Percentiles rank a stretch among this genome's conserved stretches.
Conservation (phyloP, 73 alveolate genomes). For the Tetrahymena borealis region DNA sequence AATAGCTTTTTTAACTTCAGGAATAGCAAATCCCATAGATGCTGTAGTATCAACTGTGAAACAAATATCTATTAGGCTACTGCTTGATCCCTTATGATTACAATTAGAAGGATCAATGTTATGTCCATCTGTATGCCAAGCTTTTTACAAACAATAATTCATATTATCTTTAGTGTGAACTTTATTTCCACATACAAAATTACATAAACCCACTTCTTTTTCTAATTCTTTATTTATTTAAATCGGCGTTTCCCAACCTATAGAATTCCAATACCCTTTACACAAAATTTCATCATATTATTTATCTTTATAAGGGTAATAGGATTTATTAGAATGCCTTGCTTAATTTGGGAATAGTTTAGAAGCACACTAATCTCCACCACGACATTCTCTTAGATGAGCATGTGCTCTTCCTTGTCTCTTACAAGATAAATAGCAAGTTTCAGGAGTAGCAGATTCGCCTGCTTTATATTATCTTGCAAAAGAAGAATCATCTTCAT, state of each 20-base stretch:
- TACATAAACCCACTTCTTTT: background rate
- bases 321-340: background rate
- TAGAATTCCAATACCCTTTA: background rate
- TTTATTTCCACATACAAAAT: background rate
- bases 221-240: background rate
- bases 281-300: conserved; percentile 27
- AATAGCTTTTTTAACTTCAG: background rate
- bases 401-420: conserved; percentile 37
- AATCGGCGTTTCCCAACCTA: conserved; percentile 10
- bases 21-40: conserved; percentile 1
- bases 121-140: conserved; percentile 7
- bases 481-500: background rate
- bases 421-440: background rate
- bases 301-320: background rate
- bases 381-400: conserved; percentile 17
- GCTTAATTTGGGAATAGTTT: background rate
- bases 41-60: conserved; percentile 19
- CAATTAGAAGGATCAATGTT: background rate
- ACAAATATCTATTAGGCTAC: background rate
- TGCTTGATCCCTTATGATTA: background rate
- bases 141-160: background rate
- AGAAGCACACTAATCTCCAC: background rate
- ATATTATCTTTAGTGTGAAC: background rate
- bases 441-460: conserved; percentile 9
- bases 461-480: background rate